Conservation (phyloP, 768 basidiomycete genomes). For the Sarcodon sp. region DNA sequence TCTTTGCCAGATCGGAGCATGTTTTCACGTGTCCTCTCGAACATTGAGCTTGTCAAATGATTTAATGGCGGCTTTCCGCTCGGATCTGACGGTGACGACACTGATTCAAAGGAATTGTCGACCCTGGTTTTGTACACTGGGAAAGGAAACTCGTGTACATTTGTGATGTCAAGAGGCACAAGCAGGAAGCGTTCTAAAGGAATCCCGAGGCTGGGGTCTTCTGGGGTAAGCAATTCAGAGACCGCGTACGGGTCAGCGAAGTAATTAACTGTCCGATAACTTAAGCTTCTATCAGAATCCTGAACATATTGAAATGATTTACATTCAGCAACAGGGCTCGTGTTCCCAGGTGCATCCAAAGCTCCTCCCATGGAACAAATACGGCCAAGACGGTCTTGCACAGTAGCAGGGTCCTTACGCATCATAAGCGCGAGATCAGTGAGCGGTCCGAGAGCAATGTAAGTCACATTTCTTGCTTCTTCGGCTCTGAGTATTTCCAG, state of each 20-base stretch:
- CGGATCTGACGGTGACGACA: slow-evolving; percentile 31
- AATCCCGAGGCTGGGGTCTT: slow-evolving; percentile 25
- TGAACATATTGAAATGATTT: slow-evolving; percentile 14
- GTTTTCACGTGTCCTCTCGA: slow-evolving; percentile 60
- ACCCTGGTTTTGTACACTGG: slow-evolving; percentile 40
- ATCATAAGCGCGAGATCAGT: slow-evolving; percentile 70
- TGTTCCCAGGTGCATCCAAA: slow-evolving; percentile 84
- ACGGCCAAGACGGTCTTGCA: slow-evolving; percentile 52
- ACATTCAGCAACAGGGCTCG: slow-evolving; percentile 77
- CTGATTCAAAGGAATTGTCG: slow-evolving; percentile 46
- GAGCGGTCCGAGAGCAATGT: slow-evolving; percentile 63
- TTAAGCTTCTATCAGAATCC: background rate
- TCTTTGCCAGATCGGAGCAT: slow-evolving; percentile 78
- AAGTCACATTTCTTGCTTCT: slow-evolving; percentile 46
- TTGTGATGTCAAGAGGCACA: slow-evolving; percentile 75
- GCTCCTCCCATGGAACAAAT: slow-evolving; percentile 91
- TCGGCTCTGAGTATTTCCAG: slow-evolving; percentile 38
- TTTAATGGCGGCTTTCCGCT: slow-evolving; percentile 42
- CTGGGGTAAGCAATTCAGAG: slow-evolving; percentile 44
- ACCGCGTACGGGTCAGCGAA: slow-evolving; percentile 85
- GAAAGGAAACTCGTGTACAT: slow-evolving; percentile 69
- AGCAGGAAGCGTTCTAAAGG: slow-evolving; percentile 59
- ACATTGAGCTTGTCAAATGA: slow-evolving; percentile 73
- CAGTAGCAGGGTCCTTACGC: slow-evolving; percentile 34
- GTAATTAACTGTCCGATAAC: slow-evolving; percentile 48